These are phyloP conservation scores for Metarhizium guizhouense DNA, from an alignment of 2,329 filamentous ascomycete genomes.

Conservation along the genomic window DNA sequence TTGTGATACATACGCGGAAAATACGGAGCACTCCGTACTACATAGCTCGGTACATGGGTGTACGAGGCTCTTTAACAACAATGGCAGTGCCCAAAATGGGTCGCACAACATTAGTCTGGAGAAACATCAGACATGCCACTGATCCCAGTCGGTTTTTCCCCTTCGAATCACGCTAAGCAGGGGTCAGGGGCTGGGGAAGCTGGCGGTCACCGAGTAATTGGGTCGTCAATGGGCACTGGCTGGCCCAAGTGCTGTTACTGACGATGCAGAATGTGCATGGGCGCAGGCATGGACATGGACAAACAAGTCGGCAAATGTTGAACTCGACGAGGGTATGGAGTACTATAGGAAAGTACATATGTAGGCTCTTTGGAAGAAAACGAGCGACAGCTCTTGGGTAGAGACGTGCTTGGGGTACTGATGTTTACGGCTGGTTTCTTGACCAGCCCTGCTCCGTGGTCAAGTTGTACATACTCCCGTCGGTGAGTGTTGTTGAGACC, in stretches of 20 bases:
- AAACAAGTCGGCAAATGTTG: not conserved
- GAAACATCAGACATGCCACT: not conserved
- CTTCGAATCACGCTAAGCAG: not conserved
- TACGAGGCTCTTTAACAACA: no score
- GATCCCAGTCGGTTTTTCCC: not conserved
- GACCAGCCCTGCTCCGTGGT: not conserved
- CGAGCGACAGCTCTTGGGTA: not conserved
- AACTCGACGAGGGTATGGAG: no score
- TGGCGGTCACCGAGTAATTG: not conserved
- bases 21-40: not conserved
- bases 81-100: not conserved
- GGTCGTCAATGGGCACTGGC: not conserved
- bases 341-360: no score
- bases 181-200: slow-evolving; percentile 1
- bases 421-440: not conserved
- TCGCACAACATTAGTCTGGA: not conserved
- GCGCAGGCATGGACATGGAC: not conserved
- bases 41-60: no score
- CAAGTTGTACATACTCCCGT: not conserved
- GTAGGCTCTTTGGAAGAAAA: not conserved
- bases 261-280: not conserved
- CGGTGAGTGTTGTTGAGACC: not conserved
- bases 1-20: no score
- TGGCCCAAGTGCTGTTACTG: not conserved
- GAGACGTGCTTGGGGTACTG: not conserved